Conservation (phyloP, 179 eudicot species). For the Patellifolia procumbens region DNA sequence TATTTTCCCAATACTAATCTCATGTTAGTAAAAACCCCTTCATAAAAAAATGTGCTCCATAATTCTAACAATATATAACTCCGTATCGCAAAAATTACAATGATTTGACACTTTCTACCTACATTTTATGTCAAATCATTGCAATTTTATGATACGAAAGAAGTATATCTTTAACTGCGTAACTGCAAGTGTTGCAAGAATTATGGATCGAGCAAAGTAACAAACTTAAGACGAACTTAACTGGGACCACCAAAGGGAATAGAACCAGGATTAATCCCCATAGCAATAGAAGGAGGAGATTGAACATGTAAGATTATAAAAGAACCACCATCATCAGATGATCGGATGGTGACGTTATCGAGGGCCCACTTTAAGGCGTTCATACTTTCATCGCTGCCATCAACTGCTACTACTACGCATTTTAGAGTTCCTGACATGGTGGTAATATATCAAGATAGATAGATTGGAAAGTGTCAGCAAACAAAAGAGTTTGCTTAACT, state of each 20-base stretch:
- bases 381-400: constrained; percentile 88
- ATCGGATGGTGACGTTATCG: constrained; percentile 52
- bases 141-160: no score
- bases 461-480: constrained; percentile 1
- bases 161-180: no score
- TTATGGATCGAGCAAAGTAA: no score
- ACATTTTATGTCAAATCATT: no score
- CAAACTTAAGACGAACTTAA: no score
- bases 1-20: background rate
- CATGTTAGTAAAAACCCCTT: background rate
- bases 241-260: constrained; percentile 95
- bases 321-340: constrained; percentile 45
- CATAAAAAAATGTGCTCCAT: no score
- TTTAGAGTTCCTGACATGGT: constrained; percentile 42
- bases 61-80: no score
- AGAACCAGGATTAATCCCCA: constrained; percentile 69
- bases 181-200: no score
- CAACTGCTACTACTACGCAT: constrained; percentile 73
- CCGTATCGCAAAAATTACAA: no score
- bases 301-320: constrained; percentile 69
- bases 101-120: no score
- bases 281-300: constrained; percentile 72
- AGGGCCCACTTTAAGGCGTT: constrained; percentile 76
- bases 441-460: no score
- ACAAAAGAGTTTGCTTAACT: background rate